Base-by-base conservation (phyloP, 2,329 filamentous ascomycete species). In the Aspergillus nomiae region DNA sequence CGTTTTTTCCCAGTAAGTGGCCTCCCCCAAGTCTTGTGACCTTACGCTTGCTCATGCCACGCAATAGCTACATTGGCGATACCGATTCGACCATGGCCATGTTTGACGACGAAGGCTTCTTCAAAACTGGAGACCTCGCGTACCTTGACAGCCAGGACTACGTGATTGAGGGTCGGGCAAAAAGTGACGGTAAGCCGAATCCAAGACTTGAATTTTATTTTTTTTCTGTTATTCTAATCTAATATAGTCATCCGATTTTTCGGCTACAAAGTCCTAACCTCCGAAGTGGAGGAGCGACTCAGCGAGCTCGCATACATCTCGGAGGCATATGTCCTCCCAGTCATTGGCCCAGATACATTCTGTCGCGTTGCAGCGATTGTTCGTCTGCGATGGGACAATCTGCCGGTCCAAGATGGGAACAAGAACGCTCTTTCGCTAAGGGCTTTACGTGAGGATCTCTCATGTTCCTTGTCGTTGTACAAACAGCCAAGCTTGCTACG, bases 1-100 rank as follows among this genome's bases (percentile, higher is more conserved):
- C 53, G 50, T 68, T 58, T 70, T 71, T 66, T 69, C 70, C 58
- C 59, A 67, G 70, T 61, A 61, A 56, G 66, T 55, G 63, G 21
- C 21, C 2, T 24, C 21, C 21, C 21, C 21, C 1, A 24, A 24
- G 1, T 24, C 21, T 24, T 24, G 21, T 24, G 21, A 24, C 21
- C 21, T 24, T 1, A 24, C 21, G 1, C 21, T 24, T 24, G 21
- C 21, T 24, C 21, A 24, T 24, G 21, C 2, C 2, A 24, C 21
- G 21, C 21, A 24, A 24, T 54, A 59, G 56, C 19, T 64, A 64
- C 41, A 54, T 63, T 11, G 48, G 58, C 48, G 46, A 64, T 11
- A 16, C 56, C n/a, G 58, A 21, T 2, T 62, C 64, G 14, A 66
- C 58, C 5, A 30, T 34, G 19, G 34, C 45, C 3, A 57, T 46